These are phyloP conservation scores for Gracilariopsis chorda DNA, from an alignment of 23 red algal genomes.

Conservation along the genomic window DNA sequence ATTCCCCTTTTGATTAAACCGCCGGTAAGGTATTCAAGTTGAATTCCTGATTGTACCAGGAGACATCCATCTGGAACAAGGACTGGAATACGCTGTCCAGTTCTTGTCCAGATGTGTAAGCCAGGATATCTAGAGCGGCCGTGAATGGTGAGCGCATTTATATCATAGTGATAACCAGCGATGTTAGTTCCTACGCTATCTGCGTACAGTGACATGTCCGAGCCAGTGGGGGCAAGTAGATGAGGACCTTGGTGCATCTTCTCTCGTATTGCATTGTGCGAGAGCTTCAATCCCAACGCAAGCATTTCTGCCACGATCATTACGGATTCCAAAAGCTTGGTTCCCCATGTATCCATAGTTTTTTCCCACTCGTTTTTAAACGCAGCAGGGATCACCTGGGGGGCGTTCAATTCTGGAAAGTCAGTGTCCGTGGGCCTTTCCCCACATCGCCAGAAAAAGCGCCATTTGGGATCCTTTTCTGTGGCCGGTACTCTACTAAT, in stretches of 20 bases:
- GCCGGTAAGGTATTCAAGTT: constrained; percentile 88
- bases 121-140: constrained; percentile 75
- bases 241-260: constrained; percentile 77
- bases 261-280: constrained; percentile 13
- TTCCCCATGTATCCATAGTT: constrained; percentile 79
- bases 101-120: constrained; percentile 77
- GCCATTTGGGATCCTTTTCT: constrained; percentile 85
- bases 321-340: constrained; percentile 48
- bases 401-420: constrained; percentile 86
- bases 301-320: constrained; percentile 80
- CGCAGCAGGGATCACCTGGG: constrained; percentile 72
- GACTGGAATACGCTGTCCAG: constrained; percentile 74
- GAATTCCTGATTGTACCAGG: constrained; percentile 81
- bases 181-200: constrained; percentile 56
- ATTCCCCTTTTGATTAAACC: constrained; percentile 81
- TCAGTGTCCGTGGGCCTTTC: constrained; percentile 35
- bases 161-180: constrained; percentile 94
- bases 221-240: constrained; percentile 91
- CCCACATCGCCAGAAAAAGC: constrained; percentile 91
- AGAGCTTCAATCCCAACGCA: constrained; percentile 71
- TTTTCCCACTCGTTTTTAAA: constrained; percentile 75
- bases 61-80: constrained; percentile 79
- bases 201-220: constrained; percentile 68
- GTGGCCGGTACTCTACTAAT: neutral
- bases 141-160: constrained; percentile 90